Evolutionary conservation across 2,329 filamentous ascomycete species (phyloP).

Genomic region (Davidsoniella neocaledoniae): DNA sequence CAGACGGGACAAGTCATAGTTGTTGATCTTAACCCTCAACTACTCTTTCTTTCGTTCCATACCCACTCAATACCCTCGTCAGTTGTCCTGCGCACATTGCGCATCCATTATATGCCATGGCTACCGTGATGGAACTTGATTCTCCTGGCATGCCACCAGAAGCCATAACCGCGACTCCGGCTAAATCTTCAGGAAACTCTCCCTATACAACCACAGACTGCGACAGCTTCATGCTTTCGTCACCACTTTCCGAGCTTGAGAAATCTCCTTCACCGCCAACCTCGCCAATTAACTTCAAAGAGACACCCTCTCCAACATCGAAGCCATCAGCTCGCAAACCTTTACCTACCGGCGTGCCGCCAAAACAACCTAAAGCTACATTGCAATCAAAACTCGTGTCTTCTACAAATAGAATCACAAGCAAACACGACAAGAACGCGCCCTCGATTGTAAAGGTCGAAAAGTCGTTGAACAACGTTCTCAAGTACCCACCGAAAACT

Average conservation of each 20-base stretch:
- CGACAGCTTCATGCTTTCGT: conserved; percentile 28
- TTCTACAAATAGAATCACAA: neutral
- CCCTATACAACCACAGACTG: neutral
- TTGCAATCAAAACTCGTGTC: neutral
- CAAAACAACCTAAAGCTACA: neutral
- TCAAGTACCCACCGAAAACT: conserved; percentile 1
- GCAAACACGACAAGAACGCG: neutral
- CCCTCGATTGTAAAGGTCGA: conserved; percentile 3
- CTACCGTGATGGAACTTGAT: conserved; percentile 3
- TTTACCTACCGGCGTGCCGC: neutral
- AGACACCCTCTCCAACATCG: neutral
- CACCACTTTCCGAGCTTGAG: conserved; percentile 37
- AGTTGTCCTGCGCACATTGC: neutral
- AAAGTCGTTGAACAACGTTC: conserved; percentile 4
- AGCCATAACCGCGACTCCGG: conserved; percentile 1
- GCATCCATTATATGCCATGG: neutral
- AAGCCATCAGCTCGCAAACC: neutral
- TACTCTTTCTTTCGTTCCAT: neutral
- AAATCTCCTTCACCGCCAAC: conserved; percentile 33
- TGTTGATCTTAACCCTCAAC: neutral
- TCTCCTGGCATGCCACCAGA: conserved; percentile 7
- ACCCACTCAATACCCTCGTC: neutral
- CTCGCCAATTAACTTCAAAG: conserved; percentile 10
- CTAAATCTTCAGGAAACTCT: neutral
- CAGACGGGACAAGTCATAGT: too few relatives aligned